Conservation (phyloP, 768 basidiomycete genomes). For the Pleurotus djamor region DNA sequence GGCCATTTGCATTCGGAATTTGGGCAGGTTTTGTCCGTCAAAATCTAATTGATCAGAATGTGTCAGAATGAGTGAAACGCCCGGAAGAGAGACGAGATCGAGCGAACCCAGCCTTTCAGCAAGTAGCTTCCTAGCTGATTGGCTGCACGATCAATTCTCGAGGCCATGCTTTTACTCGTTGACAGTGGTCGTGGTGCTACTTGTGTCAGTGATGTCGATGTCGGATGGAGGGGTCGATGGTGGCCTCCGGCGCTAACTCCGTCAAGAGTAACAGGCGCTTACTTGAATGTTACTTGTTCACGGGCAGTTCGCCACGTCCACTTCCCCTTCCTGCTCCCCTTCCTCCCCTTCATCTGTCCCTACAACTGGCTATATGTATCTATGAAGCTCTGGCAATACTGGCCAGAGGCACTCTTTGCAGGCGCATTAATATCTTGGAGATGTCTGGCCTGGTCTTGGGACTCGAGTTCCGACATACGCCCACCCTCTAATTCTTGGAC, state of each 20-base stretch:
- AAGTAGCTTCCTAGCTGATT: conserved; percentile 65
- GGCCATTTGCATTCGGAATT: conserved; percentile 60
- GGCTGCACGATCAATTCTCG: conserved; percentile 52
- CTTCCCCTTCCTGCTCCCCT: background rate
- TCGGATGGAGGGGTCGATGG: too few species aligned
- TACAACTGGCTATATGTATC: conserved; percentile 21
- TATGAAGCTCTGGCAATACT: conserved; percentile 52
- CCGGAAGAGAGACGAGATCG: background rate
- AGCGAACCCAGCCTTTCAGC: conserved; percentile 73
- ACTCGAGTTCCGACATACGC: conserved; percentile 23
- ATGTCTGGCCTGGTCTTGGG: conserved; percentile 1
- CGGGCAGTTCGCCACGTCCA: conserved; percentile 4
- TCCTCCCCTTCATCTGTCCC: background rate
- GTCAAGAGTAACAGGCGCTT: background rate
- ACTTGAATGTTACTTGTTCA: background rate
- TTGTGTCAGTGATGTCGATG: too few species aligned
- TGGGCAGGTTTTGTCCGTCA: conserved; percentile 67
- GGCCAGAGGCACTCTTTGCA: conserved; percentile 47
- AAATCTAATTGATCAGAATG: too few species aligned
- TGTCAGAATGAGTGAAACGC: background rate
- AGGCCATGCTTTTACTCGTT: too few species aligned
- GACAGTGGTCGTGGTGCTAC: too few species aligned
- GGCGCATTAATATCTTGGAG: conserved; percentile 32
- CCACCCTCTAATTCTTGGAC: conserved; percentile 40
- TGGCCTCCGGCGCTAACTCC: background rate